Evolutionary conservation across 768 basidiomycete genomes (phyloP).

Genomic region (Leccinum pellstonianum): DNA sequence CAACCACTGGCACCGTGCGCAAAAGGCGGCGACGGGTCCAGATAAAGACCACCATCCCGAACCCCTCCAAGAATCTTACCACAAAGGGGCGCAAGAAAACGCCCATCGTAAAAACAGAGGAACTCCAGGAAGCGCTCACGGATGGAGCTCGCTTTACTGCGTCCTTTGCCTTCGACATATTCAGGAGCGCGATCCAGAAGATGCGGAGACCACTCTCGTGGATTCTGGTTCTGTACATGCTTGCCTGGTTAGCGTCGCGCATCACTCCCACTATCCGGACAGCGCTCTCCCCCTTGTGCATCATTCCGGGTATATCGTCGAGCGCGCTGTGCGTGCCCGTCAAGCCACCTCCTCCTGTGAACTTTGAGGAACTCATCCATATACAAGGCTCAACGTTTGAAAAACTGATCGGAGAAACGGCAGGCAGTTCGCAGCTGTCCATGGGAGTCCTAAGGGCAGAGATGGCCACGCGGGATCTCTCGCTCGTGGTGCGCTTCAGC

Average conservation of each 20-base stretch:
- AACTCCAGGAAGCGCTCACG: slow-evolving; percentile 22
- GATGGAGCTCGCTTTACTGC: slow-evolving; percentile 29
- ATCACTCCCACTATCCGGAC: slow-evolving; percentile 44
- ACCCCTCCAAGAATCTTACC: slow-evolving; percentile 19
- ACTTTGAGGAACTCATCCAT: slow-evolving; percentile 61
- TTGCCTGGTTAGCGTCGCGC: slow-evolving; percentile 43
- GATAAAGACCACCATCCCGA: slow-evolving; percentile 20
- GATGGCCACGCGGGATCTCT: slow-evolving; percentile 71
- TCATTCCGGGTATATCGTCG: slow-evolving; percentile 56
- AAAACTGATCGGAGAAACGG: slow-evolving; percentile 57
- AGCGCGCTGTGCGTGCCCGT: slow-evolving; percentile 41
- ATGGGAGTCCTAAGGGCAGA: slow-evolving; percentile 74
- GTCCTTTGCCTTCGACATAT: slow-evolving; percentile 48
- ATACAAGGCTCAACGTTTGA: slow-evolving; percentile 63
- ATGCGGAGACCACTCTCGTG: slow-evolving; percentile 57
- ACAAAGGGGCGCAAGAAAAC: slow-evolving; percentile 29
- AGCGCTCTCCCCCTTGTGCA: slow-evolving; percentile 58
- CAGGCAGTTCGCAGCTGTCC: slow-evolving; percentile 58
- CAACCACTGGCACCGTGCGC: slow-evolving; percentile 10
- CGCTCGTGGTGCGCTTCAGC: slow-evolving; percentile 61
- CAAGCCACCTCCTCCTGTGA: slow-evolving; percentile 37
- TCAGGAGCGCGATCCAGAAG: slow-evolving; percentile 45
- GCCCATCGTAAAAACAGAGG: slow-evolving; percentile 28
- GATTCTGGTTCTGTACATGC: slow-evolving; percentile 49
- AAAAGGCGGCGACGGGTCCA: slow-evolving; percentile 31